Percentiles rank a stretch among this genome's conserved stretches.
These are phyloP conservation scores for Monosporozyma aquatica DNA, from an alignment of 805 yeast genomes.

Conservation along the genomic window DNA sequence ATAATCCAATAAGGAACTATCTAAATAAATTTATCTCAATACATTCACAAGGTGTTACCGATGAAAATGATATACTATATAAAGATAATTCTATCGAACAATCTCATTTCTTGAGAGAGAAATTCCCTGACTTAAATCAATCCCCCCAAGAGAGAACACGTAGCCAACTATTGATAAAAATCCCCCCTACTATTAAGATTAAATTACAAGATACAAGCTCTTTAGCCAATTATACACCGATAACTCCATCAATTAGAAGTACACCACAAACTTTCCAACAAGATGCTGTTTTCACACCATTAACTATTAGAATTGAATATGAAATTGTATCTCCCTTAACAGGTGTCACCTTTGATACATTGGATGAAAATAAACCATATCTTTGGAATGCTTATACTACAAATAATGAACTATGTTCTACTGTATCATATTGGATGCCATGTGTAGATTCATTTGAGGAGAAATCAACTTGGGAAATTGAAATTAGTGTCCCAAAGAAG, in stretches of 20 bases:
- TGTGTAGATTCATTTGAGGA: slow-evolving; percentile 87
- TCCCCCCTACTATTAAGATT: slow-evolving; percentile 39
- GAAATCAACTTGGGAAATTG: slow-evolving; percentile 85
- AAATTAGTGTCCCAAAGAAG: slow-evolving; percentile 74
- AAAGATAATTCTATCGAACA: slow-evolving; percentile 26
- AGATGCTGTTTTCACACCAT: slow-evolving; percentile 59
- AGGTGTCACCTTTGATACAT: slow-evolving; percentile 64
- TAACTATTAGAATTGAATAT: slow-evolving; percentile 62
- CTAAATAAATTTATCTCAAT: neutral
- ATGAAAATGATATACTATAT: slow-evolving; percentile 15
- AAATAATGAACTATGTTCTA: slow-evolving; percentile 65
- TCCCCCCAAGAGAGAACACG: slow-evolving; percentile 23
- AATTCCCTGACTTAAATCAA: slow-evolving; percentile 25
- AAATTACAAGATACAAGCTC: slow-evolving; percentile 45
- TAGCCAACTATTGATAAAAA: slow-evolving; percentile 26
- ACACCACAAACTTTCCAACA: slow-evolving; percentile 27
- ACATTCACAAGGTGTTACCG: neutral
- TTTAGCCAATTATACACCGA: slow-evolving; percentile 32
- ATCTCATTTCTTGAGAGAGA: slow-evolving; percentile 27
- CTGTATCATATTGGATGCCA: slow-evolving; percentile 97
- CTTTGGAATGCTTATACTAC: slow-evolving; percentile 82
- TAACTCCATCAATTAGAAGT: slow-evolving; percentile 34
- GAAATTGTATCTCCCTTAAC: slow-evolving; percentile 53
- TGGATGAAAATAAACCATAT: slow-evolving; percentile 29
- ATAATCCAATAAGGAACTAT: slow-evolving; percentile 18